phyloP scores from a whole-genome alignment of 2,329 filamentous ascomycete species.

The Salinomyces thailandicus region DNA sequence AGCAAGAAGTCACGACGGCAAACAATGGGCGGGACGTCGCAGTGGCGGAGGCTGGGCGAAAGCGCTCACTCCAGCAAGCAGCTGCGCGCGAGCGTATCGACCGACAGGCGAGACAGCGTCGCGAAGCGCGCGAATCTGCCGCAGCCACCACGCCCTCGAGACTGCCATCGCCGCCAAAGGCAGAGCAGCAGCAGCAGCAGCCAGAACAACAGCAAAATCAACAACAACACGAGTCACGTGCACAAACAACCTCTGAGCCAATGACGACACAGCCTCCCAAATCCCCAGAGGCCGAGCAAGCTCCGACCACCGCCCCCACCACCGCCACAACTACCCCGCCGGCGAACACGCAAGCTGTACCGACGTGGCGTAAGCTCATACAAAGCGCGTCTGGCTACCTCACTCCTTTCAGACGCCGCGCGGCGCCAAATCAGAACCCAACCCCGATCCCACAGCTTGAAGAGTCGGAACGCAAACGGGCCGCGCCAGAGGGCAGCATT shows the following conservation, averaged over 20 bases:
- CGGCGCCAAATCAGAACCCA: neutral
- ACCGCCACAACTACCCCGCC: neutral
- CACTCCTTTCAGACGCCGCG: constrained; percentile 5
- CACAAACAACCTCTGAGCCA: neutral
- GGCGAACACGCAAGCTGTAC: constrained; percentile 1
- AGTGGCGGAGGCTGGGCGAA: neutral
- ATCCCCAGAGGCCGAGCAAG: no score
- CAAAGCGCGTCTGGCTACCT: constrained; percentile 2
- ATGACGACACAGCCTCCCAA: no score
- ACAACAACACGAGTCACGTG: neutral
- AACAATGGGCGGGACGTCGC: neutral
- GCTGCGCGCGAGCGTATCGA: constrained; percentile 1
- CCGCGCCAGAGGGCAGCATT: constrained; percentile 10
- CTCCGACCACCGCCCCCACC: neutral
- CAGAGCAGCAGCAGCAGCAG: neutral
- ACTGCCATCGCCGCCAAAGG: neutral
- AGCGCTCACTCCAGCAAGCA: neutral
- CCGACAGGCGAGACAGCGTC: neutral
- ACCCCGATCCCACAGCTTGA: constrained; percentile 1
- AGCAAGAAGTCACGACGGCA: neutral
- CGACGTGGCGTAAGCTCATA: constrained; percentile 6
- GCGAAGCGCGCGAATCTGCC: neutral
- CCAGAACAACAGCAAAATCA: neutral
- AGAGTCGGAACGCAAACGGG: constrained; percentile 11
- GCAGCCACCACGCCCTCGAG: neutral